Evolutionary conservation across 1,139 yeast species (phyloP), one percentile per base, ranked within the genome.

Genomic region (Candida tetrigidarum): DNA sequence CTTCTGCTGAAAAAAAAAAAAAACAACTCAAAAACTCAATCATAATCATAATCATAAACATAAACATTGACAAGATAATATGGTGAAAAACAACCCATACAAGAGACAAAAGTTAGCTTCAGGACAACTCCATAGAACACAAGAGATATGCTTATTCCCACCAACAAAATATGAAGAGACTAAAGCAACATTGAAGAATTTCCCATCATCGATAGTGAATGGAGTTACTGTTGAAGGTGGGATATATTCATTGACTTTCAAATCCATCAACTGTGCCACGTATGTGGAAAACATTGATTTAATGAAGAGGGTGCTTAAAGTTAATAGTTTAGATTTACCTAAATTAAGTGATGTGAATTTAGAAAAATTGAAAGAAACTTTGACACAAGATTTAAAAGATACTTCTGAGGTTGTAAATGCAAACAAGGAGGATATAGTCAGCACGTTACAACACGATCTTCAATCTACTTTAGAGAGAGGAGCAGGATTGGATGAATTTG

Each of bases 201-300:
- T 63, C 41, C 76, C 75, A 10, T 71, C 76, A 2, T 70, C 78
- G 0, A 66, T 74, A 1, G 60, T 71, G 38, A 71, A 70, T 45
- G 80, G 79, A 2, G 59, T 69, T n/a, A 71, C 78, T 0, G 61
- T 60, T 12, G 76, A 74, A 51, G 76, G 75, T 9, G 79, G 79
- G n/a, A 59, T 74, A 27, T 65, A 64, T 35, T 69, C 77, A 3
- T 60, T 74, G 44, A 72, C 79, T 0, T 72, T 70, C 54, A 74
- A 74, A 50, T 68, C 78, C 1, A 61, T 73, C 16, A 69, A 64
- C 19, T 69, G 73, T 45, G 69, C 69, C 16, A 60, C 63, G 42
- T 64, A 66, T 32, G 69, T 71, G 16, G 78, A 74, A 45, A 68
- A 66, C 42, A 54, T 62, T 39, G 74, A 71, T 43, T 57, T 67